Evolutionary conservation across 164 flowering plant species (phyloP).

Genomic region (Umbellularia californica): DNA sequence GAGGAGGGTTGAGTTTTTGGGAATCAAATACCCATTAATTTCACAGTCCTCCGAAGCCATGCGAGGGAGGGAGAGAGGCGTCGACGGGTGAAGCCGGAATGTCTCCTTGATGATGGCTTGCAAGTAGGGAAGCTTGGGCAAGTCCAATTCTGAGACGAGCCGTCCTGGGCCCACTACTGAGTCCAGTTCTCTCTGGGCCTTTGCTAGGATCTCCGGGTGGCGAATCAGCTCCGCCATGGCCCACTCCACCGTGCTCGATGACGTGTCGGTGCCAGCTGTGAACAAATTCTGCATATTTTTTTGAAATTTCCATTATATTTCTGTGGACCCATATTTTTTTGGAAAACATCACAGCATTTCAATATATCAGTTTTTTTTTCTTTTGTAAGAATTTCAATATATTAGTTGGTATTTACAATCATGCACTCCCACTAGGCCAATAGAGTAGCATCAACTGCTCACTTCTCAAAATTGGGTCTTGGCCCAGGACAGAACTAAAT

Average conservation of each 20-base stretch:
- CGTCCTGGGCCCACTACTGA: constrained; percentile 58
- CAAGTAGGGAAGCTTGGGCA: constrained; percentile 46
- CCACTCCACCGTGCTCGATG: constrained; percentile 88
- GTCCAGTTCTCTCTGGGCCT: constrained; percentile 56
- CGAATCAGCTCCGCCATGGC: constrained; percentile 72
- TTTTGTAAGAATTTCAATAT: too few relatives aligned
- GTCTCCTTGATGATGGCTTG: constrained; percentile 75
- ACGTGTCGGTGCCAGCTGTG: constrained; percentile 80
- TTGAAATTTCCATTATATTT: too few relatives aligned
- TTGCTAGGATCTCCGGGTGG: constrained; percentile 48
- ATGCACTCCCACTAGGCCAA: too few relatives aligned
- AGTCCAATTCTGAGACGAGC: constrained; percentile 58
- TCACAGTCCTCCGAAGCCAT: constrained; percentile 54
- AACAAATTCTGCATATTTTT: constrained; percentile 54
- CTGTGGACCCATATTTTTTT: too few relatives aligned
- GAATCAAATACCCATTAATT: constrained; percentile 69
- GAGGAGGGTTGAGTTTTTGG: constrained; percentile 57
- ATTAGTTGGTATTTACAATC: too few relatives aligned
- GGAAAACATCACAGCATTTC: too few relatives aligned
- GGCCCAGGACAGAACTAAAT: too few relatives aligned
- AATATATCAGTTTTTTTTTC: too few relatives aligned
- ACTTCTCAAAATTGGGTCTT: too few relatives aligned
- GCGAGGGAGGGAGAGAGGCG: constrained; percentile 79
- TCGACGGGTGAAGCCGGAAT: constrained; percentile 84
- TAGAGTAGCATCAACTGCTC: too few relatives aligned